phyloP scores from a whole-genome alignment of 768 basidiomycete genomes.

The Serendipita sp. region DNA sequence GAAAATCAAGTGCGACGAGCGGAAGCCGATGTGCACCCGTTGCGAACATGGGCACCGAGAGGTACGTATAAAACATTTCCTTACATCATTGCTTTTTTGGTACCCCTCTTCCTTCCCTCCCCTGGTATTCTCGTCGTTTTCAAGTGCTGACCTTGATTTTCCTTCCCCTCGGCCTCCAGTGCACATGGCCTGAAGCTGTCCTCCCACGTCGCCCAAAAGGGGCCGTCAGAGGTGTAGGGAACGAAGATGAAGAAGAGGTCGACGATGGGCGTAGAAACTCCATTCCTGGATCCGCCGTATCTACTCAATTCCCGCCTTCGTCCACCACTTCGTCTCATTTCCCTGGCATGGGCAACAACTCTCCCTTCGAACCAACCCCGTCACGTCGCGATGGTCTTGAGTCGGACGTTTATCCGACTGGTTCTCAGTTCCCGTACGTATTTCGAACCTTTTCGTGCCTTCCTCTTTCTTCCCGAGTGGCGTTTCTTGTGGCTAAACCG shows the following conservation, averaged over 20 bases:
- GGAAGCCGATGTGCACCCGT: conserved; percentile 72
- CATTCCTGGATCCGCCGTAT: conserved; percentile 4
- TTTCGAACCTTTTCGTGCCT: not conserved
- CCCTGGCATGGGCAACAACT: not conserved
- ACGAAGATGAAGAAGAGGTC: conserved; percentile 5
- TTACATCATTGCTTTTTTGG: not conserved
- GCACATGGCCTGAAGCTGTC: conserved; percentile 61
- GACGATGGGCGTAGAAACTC: not conserved
- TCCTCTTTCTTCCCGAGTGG: not conserved
- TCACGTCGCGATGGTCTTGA: not conserved
- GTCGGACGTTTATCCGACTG: not conserved
- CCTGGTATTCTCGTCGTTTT: not conserved
- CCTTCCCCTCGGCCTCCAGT: conserved; percentile 77
- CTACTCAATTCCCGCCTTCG: not conserved
- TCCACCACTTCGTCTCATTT: conserved; percentile 3
- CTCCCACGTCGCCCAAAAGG: conserved; percentile 6
- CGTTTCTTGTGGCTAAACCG: not conserved
- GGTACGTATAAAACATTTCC: conserved; percentile 27
- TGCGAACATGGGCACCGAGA: conserved; percentile 77
- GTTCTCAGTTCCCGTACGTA: conserved; percentile 5
- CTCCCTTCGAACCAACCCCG: not conserved
- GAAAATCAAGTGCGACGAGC: conserved; percentile 96
- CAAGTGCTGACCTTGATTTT: conserved; percentile 10
- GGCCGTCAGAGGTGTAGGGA: conserved; percentile 6
- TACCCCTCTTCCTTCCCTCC: not conserved